These are phyloP conservation scores for Vitis vinifera DNA, from an alignment of 164 flowering plant species.

Conservation along the genomic window ASM3070453v1 NC_081805.1:334001-334500, in stretches of 20 bases:
- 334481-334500: neutral
- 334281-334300: conserved; percentile 91
- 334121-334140: neutral
- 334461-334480: conserved; percentile 48
- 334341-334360: conserved; percentile 40
- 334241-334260: conserved; percentile 71
- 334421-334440: conserved; percentile 77
- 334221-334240: conserved; percentile 78
- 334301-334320: conserved; percentile 48
- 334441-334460: conserved; percentile 93
- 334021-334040: too few relatives aligned
- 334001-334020: too few relatives aligned
- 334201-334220: conserved; percentile 72
- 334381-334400: conserved; percentile 72
- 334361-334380: conserved; percentile 38
- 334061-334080: too few relatives aligned
- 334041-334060: too few relatives aligned
- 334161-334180: conserved; percentile 54
- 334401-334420: conserved; percentile 79
- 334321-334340: conserved; percentile 62
- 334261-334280: conserved; percentile 79
- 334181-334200: conserved; percentile 44
- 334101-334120: too few relatives aligned
- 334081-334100: neutral
- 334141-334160: neutral